Evolutionary conservation across 2,329 filamentous ascomycete genomes (phyloP), one percentile per base, ranked within the genome.

Genomic region (Ceratocystis ficicola): DNA sequence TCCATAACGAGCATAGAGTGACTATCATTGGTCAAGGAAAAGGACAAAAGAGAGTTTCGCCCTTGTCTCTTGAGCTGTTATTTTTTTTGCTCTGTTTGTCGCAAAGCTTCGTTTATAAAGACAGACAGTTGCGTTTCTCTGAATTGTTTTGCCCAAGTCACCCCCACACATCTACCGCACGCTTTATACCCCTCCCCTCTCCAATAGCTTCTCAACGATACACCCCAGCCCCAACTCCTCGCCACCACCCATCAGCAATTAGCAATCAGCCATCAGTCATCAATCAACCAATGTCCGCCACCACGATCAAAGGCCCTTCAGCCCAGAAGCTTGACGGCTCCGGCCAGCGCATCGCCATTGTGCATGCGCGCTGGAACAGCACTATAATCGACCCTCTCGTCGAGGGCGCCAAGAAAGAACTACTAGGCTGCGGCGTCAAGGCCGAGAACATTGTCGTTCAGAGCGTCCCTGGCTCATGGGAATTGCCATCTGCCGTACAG

Each of bases 281-380:
- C 20, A 17, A 12, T 20, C 44, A 30, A 52, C 17, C 22, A 41
- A 32, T 46, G 52, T 22, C 62, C 17, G 20, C 48, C 28, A 55
- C 63, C 32, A 52, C 75, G 65, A 75, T 81, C 75, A 85, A 84
- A 72, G 81, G 81, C 67, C 82, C 82, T n/a, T 77, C 77, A 69
- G 77, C 78, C 65, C 77, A 85, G 73, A 77, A 81, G 71, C 80
- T 84, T 75, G 80, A 86, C 74, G 88, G 89, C 75, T 84, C 84
- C 72, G 80, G 79, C 72, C 84, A 99, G 69, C 90, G 94, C 73
- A 87, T 99, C 74, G 93, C 89, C 74, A 97, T 99, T 74, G 84
- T 99, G 67, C 94, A 97, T 78, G 93, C 93, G 67, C 86, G 94
- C 72, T 99, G 94, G 94, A 99, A 99, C 79, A 82, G 81, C 70